phyloP scores from a whole-genome alignment of 441 rosid species.

The Francoa sonchifolia region DNA sequence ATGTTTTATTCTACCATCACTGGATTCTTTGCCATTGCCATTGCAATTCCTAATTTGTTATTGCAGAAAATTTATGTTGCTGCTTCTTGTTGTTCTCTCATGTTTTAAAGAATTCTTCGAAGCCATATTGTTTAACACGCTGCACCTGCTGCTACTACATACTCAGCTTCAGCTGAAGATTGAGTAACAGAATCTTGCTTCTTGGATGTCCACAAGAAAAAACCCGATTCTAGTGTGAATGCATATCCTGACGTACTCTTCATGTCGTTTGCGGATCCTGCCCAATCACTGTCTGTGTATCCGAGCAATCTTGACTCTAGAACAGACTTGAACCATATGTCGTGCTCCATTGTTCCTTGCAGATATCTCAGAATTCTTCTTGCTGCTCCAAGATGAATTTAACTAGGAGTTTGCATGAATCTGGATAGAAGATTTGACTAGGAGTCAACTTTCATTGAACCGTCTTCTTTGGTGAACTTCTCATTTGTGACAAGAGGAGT shows the following conservation, averaged over 20 bases:
- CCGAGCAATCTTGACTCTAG: background rate
- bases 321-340: background rate
- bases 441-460: background rate
- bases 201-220: background rate
- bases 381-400: background rate
- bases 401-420: background rate
- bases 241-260: background rate
- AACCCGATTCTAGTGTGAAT: background rate
- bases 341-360: background rate
- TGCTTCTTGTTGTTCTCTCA: too few species aligned
- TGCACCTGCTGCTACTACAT: background rate
- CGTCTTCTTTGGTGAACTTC: background rate
- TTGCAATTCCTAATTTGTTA: background rate
- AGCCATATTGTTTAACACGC: background rate
- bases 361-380: background rate
- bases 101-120: background rate
- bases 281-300: background rate
- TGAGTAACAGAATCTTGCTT: background rate
- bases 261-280: background rate
- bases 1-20: background rate
- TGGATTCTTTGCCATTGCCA: background rate
- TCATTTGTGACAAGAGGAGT: background rate
- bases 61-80: too few species aligned
- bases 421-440: background rate
- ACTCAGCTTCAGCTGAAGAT: background rate